Evolutionary conservation across 352 stramenopile species (phyloP).

Genomic region (Aphanomyces stellatus): DNA sequence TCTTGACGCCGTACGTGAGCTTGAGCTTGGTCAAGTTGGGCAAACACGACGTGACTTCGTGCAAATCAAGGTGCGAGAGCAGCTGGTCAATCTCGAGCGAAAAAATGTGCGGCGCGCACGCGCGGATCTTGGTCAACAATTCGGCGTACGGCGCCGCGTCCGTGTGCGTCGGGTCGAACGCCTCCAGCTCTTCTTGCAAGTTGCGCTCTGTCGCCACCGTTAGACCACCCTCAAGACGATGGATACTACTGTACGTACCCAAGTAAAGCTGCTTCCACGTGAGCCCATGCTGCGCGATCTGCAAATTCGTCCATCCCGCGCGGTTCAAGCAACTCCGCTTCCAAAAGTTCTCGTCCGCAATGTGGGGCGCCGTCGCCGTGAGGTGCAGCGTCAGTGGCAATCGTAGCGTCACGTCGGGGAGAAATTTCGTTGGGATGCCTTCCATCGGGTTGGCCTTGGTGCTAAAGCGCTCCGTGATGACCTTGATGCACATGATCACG

Average conservation of each 20-base stretch:
- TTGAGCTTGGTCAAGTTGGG: slow-evolving; percentile 84
- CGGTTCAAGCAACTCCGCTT: slow-evolving; percentile 82
- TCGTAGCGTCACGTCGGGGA: slow-evolving; percentile 70
- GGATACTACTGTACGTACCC: slow-evolving; percentile 45
- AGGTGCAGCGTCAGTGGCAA: slow-evolving; percentile 79
- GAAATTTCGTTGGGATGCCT: slow-evolving; percentile 68
- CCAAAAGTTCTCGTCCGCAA: slow-evolving; percentile 93
- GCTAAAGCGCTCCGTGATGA: slow-evolving; percentile 66
- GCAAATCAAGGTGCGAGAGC: slow-evolving; percentile 83
- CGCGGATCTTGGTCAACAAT: slow-evolving; percentile 62
- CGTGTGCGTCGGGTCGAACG: slow-evolving; percentile 48
- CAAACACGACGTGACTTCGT: slow-evolving; percentile 72
- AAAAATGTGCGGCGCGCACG: slow-evolving; percentile 84
- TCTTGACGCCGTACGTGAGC: slow-evolving; percentile 81
- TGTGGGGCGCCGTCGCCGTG: slow-evolving; percentile 64
- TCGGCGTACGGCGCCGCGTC: slow-evolving; percentile 37
- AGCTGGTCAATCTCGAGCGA: slow-evolving; percentile 83
- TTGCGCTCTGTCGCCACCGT: slow-evolving; percentile 33
- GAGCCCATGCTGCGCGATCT: slow-evolving; percentile 85
- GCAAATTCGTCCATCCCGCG: slow-evolving; percentile 83
- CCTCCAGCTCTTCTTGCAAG: slow-evolving; percentile 67
- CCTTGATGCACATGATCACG: slow-evolving; percentile 64
- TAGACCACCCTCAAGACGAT: no score
- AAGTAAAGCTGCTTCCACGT: slow-evolving; percentile 93
- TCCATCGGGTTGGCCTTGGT: slow-evolving; percentile 49